Evolutionary conservation across 1,284 basidiomycete genomes (phyloP), one percentile per base, ranked within the genome.

Genomic region (Melampsora medusae): DNA sequence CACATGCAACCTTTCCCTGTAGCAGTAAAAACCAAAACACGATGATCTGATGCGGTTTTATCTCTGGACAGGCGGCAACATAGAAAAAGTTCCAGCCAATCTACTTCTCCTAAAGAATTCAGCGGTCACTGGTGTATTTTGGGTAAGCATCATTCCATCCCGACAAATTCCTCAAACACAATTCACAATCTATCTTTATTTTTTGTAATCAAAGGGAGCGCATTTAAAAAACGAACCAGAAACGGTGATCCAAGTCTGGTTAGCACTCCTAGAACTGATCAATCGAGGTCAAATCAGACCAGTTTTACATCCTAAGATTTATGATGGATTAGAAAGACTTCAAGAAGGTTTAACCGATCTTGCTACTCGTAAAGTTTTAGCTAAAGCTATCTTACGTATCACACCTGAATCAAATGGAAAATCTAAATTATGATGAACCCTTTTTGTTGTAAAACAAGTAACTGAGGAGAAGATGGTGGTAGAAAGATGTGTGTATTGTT

Each of bases 361-460:
- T 38, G 85, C 93, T 80, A 86, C 86, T 70, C 86, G 96, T 77
- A 89, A 92, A 84, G 96, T 93, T 1, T 98, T 92, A 92, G 96
- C 95, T 0, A 98, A 98, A 83, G 91, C 87, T 0, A 85, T 96
- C 25, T 87, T 93, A 1, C 86, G 86, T 50, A 83, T 98, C 48
- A 86, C 86, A 53, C 2, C 17, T 67, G 16, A 35, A 33, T 31
- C 49, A 3, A 42, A 14, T 42, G 42, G 42, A 14, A n/a, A 73
- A 46, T 67, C 46, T 38, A 73, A 73, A 46, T 67, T 73, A 33
- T 73, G 59, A 62, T 42, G 10, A 3, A 42, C 7, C 10, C 2
- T 42, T 14, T 42, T 9, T 10, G 42, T 10, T 42, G 42, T 28
- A 28, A 28, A 28, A 28, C 28, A 28, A 28, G 28, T 28, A 28